phyloP scores from a whole-genome alignment of 208 protist species.

The Acanthamoeba royreba region DNA sequence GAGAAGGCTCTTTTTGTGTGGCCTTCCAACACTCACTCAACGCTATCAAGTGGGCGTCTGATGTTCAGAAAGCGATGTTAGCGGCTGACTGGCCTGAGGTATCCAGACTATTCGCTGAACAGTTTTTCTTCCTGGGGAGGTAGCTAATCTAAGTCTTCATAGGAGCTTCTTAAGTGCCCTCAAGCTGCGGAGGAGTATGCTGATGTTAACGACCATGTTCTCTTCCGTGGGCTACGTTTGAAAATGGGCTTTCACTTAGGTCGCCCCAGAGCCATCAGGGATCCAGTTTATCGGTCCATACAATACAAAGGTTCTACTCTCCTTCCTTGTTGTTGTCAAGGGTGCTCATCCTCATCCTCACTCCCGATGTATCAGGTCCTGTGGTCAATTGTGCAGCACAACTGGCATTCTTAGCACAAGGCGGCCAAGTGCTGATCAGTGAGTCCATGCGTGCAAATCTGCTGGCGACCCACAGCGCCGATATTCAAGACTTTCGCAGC shows the following conservation, averaged over 20 bases:
- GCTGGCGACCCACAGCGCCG: neutral
- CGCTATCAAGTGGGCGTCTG: neutral
- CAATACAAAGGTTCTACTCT: neutral
- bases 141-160: neutral
- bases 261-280: neutral
- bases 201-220: neutral
- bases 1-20: slow-evolving; percentile 38
- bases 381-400: neutral
- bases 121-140: neutral
- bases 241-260: slow-evolving; percentile 2
- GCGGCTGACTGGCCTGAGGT: neutral
- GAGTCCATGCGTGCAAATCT: neutral
- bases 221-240: slow-evolving; percentile 4
- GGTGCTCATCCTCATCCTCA: neutral
- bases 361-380: neutral
- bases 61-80: neutral
- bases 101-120: too few species aligned
- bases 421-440: neutral
- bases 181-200: neutral
- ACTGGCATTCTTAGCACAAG: neutral
- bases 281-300: neutral
- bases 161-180: neutral
- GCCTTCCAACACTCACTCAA: neutral
- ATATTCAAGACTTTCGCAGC: too few species aligned
- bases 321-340: too few species aligned